Conservation (phyloP, 768 basidiomycete genomes). For the Fomitopsis pulvina region DNA sequence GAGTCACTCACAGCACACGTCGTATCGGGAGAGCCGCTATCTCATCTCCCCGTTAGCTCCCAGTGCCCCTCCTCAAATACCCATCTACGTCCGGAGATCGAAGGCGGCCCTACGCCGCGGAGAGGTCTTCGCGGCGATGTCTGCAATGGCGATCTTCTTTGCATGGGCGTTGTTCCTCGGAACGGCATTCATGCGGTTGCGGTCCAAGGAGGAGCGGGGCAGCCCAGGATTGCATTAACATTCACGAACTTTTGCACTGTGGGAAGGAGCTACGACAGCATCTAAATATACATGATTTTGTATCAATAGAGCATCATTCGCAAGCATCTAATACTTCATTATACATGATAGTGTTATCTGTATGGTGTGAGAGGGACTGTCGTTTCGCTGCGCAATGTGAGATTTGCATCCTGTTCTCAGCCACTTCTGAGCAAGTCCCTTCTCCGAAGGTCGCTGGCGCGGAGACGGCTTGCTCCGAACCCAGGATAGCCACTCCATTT, state of each 20-base stretch:
- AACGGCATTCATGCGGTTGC: slow-evolving; percentile 53
- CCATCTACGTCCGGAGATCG: slow-evolving; percentile 11
- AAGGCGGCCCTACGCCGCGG: slow-evolving; percentile 35
- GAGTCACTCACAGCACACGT: slow-evolving; percentile 9
- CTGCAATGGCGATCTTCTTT: slow-evolving; percentile 34
- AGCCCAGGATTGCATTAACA: slow-evolving; percentile 3
- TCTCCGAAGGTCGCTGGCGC: background rate
- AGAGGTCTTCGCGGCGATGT: slow-evolving; percentile 38
- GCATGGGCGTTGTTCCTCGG: slow-evolving; percentile 63
- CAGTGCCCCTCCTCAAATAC: background rate
- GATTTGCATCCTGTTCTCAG: no score
- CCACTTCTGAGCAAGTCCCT: no score
- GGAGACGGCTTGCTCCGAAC: background rate
- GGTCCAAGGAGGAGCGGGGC: slow-evolving; percentile 33
- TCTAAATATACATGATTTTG: background rate
- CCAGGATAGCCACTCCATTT: no score
- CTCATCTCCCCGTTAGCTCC: slow-evolving; percentile 6
- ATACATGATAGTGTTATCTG: no score
- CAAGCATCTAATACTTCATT: background rate
- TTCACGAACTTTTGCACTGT: background rate
- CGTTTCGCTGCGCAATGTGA: no score
- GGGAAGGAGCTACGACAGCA: no score
- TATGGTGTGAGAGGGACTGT: no score
- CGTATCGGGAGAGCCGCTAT: slow-evolving; percentile 16
- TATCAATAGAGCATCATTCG: slow-evolving; percentile 1